Evolutionary conservation across 2,329 filamentous ascomycete species (phyloP), one percentile per base, ranked within the genome.

Genomic region (Plenodomus lindquistii): DNA sequence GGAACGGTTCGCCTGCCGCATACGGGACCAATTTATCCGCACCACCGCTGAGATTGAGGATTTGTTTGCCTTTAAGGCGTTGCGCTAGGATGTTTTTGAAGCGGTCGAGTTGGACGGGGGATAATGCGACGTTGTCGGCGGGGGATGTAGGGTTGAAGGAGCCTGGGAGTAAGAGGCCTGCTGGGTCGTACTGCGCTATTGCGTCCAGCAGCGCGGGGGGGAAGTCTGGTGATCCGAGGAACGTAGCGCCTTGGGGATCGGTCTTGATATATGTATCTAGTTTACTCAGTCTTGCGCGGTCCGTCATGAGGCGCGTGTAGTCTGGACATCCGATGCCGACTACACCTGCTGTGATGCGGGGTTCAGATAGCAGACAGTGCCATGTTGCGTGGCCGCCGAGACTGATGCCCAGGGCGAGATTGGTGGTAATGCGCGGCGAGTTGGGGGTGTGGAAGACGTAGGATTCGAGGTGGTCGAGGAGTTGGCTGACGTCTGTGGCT

Each of bases 291-390:
- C 82, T 78, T 0, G 93, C 93, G 10, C 94, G 89, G 61, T 93
- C 86, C 8, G 78, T 79, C 84, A 97, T 88, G 15, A 97, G 77
- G 70, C 88, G 79, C 55, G 86, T 83, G 63, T 89, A 96, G 72
- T 99, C 93, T 1, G 92, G 91, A 71, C 91, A 96, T 1, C 93
- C 94, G 44, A 97, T 89, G 19, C 96, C 81, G 2, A 89, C 80
- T 7, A 96, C 85, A 1, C 83, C 91, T 0, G 88, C 86, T n/a
- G 81, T 86, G 46, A 97, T 82, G 55, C 91, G 82, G 16, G 86
- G 83, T 51, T 97, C 92, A 31, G 84, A 81, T 38, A 97, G 82
- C 49, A 96, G 74, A 21, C 85, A 81, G 66, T 95, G 88, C 91
- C 93, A 97, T 1, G 87, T 86, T 11, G 88, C 85, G 70, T 97